Conservation (phyloP, 2,329 filamentous ascomycete genomes). For the Pseudocercospora crystallina region DNA sequence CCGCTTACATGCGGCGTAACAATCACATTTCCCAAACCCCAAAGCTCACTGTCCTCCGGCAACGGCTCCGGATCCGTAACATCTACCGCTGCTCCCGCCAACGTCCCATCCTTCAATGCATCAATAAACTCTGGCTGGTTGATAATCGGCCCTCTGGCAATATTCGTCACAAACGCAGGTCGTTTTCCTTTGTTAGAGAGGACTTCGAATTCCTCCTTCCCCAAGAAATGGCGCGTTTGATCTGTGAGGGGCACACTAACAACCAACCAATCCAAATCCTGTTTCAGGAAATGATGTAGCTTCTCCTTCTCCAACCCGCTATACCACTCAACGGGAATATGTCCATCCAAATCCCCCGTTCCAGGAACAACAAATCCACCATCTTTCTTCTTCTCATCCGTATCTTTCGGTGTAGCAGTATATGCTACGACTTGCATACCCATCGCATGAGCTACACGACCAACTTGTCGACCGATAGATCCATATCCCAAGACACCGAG, state of each 20-base stretch:
- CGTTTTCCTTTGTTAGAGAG: conserved; percentile 31
- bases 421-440: conserved; percentile 75
- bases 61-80: conserved; percentile 79
- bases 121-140: conserved; percentile 62
- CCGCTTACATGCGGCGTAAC: conserved; percentile 68
- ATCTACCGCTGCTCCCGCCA: conserved; percentile 71
- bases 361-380: conserved; percentile 66
- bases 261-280: conserved; percentile 58
- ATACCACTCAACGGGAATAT: conserved; percentile 57
- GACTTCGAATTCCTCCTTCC: conserved; percentile 52
- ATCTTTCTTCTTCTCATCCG: conserved; percentile 64
- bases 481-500: conserved; percentile 64
- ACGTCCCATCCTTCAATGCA: conserved; percentile 56
- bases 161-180: conserved; percentile 63
- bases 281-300: conserved; percentile 55
- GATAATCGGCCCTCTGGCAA: conserved; percentile 65
- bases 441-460: conserved; percentile 38
- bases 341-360: conserved; percentile 61
- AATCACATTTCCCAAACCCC: conserved; percentile 67
- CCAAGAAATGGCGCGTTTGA: conserved; percentile 56
- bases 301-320: conserved; percentile 53
- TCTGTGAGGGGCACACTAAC: conserved; percentile 58
- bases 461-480: conserved; percentile 60
- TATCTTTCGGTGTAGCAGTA: conserved; percentile 68
- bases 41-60: conserved; percentile 66